Percentiles rank a stretch among this genome's conserved stretches.
Evolutionary conservation across 164 flowering plant genomes (phyloP).

Genomic region (Magnolia changhungtana): DNA sequence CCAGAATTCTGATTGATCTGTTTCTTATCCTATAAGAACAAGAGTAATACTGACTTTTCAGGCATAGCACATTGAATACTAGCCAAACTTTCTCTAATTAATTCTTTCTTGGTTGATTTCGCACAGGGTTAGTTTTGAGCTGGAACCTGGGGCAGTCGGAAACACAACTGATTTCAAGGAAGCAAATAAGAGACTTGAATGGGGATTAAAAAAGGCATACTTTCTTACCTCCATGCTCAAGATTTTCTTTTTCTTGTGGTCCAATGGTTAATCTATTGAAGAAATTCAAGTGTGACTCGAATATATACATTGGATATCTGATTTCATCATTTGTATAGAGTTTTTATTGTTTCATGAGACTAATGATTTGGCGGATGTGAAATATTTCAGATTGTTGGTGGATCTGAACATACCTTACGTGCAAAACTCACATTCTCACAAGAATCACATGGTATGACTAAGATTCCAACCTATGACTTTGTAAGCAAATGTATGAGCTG

Average conservation of each 20-base stretch:
- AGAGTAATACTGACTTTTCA: not conserved
- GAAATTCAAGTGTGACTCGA: not conserved
- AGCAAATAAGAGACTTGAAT: conserved; percentile 78
- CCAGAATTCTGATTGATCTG: not conserved
- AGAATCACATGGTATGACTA: conserved; percentile 70
- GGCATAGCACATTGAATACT: not conserved
- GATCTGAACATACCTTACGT: conserved; percentile 80
- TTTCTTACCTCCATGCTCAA: not conserved
- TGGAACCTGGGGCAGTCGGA: conserved; percentile 89
- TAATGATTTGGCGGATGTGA: conserved; percentile 10
- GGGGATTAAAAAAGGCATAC: conserved; percentile 82
- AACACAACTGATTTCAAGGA: conserved; percentile 91
- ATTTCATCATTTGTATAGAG: not conserved
- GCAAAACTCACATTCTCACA: conserved; percentile 90
- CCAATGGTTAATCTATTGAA: not conserved
- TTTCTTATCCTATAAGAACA: not conserved
- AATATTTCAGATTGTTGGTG: conserved; percentile 79
- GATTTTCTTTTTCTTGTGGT: not conserved
- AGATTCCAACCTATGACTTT: not conserved
- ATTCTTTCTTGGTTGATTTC: not conserved
- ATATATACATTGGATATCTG: not conserved
- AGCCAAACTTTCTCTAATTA: conserved; percentile 1
- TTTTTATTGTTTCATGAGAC: not conserved
- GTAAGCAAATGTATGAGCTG: not conserved
- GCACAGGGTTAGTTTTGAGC: conserved; percentile 80